A percentile compares a stretch with the other conserved stretches of the same genome.
Evolutionary conservation across 495 filamentous ascomycete genomes (phyloP).

Genomic region (Aspergillus egyptiacus): DNA sequence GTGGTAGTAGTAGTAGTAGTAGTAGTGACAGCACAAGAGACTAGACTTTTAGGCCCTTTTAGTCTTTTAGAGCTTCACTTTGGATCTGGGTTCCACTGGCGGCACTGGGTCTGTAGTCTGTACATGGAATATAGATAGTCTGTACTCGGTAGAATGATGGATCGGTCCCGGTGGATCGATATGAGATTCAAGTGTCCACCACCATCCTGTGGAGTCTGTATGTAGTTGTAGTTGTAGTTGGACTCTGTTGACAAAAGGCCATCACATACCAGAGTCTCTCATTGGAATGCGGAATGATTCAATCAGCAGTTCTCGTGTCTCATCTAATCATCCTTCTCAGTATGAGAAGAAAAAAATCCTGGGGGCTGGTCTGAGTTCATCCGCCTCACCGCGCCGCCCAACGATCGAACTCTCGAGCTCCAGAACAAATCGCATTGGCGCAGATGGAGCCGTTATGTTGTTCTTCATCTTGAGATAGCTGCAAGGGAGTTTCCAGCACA

Average conservation of each 20-base stretch:
- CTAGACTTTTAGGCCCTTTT: too few species aligned
- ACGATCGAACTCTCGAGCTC: constrained; percentile 11
- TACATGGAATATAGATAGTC: too few species aligned
- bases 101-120: too few species aligned
- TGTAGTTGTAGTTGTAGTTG: too few species aligned
- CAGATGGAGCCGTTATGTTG: constrained; percentile 15
- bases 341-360: not conserved
- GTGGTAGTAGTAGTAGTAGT: too few species aligned
- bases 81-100: too few species aligned
- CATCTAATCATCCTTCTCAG: not conserved
- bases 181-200: too few species aligned
- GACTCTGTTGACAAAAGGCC: not conserved
- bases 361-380: constrained; percentile 7
- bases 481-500: constrained; percentile 4
- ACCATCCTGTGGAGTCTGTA: too few species aligned
- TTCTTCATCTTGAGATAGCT: constrained; percentile 2
- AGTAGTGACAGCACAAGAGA: too few species aligned
- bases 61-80: too few species aligned
- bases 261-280: not conserved
- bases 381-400: constrained; percentile 23
- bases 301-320: not conserved
- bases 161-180: too few species aligned
- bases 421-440: constrained; percentile 15
- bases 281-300: not conserved
- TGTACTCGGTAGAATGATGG: too few species aligned